A percentile compares a stretch with the other conserved stretches of the same genome.
Conservation (phyloP, 306 rosid genomes). For the Bauhinia variegata region DNA sequence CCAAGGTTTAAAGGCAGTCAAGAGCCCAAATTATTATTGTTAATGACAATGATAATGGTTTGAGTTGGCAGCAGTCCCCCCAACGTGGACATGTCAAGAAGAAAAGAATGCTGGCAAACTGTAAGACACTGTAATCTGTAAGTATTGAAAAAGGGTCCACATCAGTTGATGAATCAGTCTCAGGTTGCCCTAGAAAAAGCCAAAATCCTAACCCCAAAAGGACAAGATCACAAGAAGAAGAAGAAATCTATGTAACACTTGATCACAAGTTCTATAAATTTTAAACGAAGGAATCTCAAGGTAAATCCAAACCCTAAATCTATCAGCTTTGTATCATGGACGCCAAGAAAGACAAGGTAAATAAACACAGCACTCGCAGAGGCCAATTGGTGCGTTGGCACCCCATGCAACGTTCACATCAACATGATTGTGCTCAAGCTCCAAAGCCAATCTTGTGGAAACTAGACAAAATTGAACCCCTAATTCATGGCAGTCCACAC, state of each 20-base stretch:
- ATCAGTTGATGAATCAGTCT: neutral
- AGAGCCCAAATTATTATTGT: too few species aligned
- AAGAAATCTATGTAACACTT: neutral
- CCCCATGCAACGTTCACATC: slow-evolving; percentile 36
- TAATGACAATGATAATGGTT: neutral
- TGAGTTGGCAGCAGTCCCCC: neutral
- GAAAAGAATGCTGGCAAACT: neutral
- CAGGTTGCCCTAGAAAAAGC: neutral
- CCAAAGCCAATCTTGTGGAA: neutral
- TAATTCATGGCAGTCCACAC: neutral
- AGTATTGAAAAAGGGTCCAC: neutral
- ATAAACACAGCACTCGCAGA: neutral
- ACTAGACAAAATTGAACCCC: neutral
- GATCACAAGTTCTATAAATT: neutral
- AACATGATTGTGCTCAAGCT: slow-evolving; percentile 10
- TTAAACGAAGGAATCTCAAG: neutral
- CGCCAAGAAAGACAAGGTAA: slow-evolving; percentile 15
- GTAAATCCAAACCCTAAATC: neutral
- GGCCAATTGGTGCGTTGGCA: neutral
- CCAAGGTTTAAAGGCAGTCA: too few species aligned
- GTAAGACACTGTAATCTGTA: neutral
- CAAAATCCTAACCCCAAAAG: neutral
- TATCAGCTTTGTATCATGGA: neutral
- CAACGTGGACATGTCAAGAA: neutral
- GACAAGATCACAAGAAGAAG: too few species aligned